phyloP scores from a whole-genome alignment of 805 yeast genomes.

The Starmerella lactis-condensi region DNA sequence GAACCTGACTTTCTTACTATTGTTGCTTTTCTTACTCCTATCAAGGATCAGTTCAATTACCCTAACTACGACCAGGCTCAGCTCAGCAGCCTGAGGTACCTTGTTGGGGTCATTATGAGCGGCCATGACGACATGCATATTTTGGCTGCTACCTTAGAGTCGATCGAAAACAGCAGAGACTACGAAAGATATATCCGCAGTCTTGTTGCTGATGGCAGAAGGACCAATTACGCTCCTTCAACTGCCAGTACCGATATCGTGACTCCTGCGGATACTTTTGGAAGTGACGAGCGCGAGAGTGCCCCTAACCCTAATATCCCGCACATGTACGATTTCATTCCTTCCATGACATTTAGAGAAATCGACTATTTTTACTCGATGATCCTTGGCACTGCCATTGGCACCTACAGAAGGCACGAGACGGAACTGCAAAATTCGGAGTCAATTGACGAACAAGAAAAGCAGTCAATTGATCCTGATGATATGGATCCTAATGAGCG shows the following conservation, averaged over 20 bases:
- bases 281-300: neutral
- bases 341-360: conserved; percentile 12
- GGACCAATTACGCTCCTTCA: neutral
- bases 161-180: neutral
- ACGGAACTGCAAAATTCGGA: conserved; percentile 5
- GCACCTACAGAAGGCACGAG: conserved; percentile 7
- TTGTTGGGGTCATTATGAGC: conserved; percentile 7
- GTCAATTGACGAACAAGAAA: conserved; percentile 12
- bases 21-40: conserved; percentile 11
- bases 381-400: conserved; percentile 8
- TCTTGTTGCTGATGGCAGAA: conserved; percentile 1
- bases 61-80: conserved; percentile 14
- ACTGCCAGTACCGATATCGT: too few relatives aligned
- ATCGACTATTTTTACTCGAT: conserved; percentile 14
- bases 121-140: neutral
- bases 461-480: conserved; percentile 13
- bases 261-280: too few relatives aligned
- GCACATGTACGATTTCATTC: conserved; percentile 13
- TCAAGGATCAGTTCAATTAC: neutral
- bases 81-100: conserved; percentile 13
- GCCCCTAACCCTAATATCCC: neutral
- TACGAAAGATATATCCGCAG: conserved; percentile 1
- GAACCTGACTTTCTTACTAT: conserved; percentile 12
- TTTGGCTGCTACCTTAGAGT: neutral
- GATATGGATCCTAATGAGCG: conserved; percentile 12